Evolutionary conservation across 192 early-diverging fungal species (phyloP).

Genomic region (Coemansia sp.): DNA sequence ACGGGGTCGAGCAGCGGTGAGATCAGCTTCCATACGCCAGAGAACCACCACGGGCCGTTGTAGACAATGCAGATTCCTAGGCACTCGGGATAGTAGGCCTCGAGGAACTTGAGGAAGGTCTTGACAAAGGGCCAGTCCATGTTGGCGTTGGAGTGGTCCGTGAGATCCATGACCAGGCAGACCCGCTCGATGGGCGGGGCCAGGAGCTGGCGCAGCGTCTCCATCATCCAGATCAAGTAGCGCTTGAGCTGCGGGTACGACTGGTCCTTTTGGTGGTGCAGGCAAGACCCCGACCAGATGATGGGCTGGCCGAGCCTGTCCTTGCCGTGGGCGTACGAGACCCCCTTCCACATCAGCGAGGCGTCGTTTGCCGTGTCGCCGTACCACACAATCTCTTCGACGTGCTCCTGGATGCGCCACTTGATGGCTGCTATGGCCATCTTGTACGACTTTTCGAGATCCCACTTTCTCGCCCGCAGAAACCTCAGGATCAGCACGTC

Average conservation of each 20-base stretch:
- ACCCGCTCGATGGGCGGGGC: constrained; percentile 64
- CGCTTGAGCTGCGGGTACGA: constrained; percentile 62
- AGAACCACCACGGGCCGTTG: constrained; percentile 91
- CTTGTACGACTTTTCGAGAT: constrained; percentile 65
- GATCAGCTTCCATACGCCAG: constrained; percentile 82
- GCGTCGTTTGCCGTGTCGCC: constrained; percentile 59
- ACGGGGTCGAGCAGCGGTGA: constrained; percentile 85
- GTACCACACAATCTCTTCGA: constrained; percentile 58
- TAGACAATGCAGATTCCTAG: constrained; percentile 80
- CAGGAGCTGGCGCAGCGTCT: constrained; percentile 65
- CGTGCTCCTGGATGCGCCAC: constrained; percentile 68
- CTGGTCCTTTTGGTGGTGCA: constrained; percentile 65
- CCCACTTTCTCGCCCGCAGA: constrained; percentile 87
- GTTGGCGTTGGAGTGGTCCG: constrained; percentile 68
- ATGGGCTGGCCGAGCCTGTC: constrained; percentile 61
- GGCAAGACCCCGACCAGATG: constrained; percentile 53
- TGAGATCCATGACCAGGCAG: constrained; percentile 79
- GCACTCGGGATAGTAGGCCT: constrained; percentile 89
- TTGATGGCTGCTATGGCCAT: constrained; percentile 71
- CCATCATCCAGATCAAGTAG: constrained; percentile 71
- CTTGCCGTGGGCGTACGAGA: constrained; percentile 57
- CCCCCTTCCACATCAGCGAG: constrained; percentile 55
- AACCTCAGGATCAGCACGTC: constrained; percentile 75
- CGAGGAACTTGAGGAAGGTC: constrained; percentile 78
- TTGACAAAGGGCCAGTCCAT: constrained; percentile 82